Conservation (phyloP, 2,329 filamentous ascomycete species). For the Leptographium flavum region DNA sequence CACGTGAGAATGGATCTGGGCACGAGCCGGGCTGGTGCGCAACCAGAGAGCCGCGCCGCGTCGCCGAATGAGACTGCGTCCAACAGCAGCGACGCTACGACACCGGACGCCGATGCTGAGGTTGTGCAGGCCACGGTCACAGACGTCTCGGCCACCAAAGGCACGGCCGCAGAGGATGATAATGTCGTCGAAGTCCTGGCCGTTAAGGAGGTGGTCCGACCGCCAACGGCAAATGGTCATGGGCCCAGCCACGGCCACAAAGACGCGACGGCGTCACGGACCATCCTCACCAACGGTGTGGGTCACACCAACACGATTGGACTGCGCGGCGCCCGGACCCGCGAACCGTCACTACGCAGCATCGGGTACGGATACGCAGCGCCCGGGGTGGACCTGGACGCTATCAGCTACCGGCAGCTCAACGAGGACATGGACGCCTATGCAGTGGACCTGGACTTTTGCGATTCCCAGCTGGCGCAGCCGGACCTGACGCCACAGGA, state of each 20-base stretch:
- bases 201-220: no score
- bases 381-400: slow-evolving; percentile 13
- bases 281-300: background rate
- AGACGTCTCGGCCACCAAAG: no score
- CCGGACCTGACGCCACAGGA: slow-evolving; percentile 25
- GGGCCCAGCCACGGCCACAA: background rate
- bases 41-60: background rate
- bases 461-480: slow-evolving; percentile 19
- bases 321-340: background rate
- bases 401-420: slow-evolving; percentile 22
- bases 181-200: no score
- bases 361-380: slow-evolving; percentile 5
- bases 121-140: no score
- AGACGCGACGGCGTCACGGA: background rate
- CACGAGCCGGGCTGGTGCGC: background rate
- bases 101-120: background rate
- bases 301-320: background rate
- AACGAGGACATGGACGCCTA: slow-evolving; percentile 28
- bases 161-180: no score
- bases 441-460: slow-evolving; percentile 27
- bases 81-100: background rate
- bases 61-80: background rate
- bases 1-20: no score
- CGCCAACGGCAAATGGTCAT: no score
- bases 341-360: background rate